phyloP scores from a whole-genome alignment of 129 eudicot genomes.

The Flaveria brownii region DNA sequence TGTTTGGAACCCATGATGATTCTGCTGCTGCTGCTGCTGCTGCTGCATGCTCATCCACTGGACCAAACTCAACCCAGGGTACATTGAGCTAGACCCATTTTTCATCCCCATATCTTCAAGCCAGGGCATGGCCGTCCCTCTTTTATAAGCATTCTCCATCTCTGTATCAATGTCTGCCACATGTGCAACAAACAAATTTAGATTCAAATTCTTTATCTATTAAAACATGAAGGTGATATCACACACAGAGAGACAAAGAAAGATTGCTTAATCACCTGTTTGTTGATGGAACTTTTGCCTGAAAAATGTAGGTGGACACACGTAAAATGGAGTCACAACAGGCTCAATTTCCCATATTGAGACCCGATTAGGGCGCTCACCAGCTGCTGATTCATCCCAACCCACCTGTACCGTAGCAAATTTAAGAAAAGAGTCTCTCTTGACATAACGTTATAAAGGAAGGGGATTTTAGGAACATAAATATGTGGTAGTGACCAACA shows the following conservation, averaged over 20 bases:
- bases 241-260: neutral
- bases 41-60: constrained; percentile 99
- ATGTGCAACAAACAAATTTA: neutral
- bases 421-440: neutral
- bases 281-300: constrained; percentile 76
- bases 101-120: constrained; percentile 70
- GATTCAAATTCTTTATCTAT: neutral
- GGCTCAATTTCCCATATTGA: constrained; percentile 98
- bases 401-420: constrained; percentile 61
- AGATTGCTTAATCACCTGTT: constrained; percentile 40
- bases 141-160: constrained; percentile 62
- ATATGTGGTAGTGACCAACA: neutral
- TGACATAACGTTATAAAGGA: neutral
- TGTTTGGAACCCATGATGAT: constrained; percentile 44
- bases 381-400: constrained; percentile 96
- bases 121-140: constrained; percentile 90
- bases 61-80: constrained; percentile 82
- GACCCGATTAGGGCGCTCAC: constrained; percentile 89
- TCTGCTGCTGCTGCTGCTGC: constrained; percentile 59
- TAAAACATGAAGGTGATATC: neutral
- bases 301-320: constrained; percentile 93
- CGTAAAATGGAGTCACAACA: constrained; percentile 89
- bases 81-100: constrained; percentile 63
- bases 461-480: neutral
- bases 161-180: constrained; percentile 66